These are phyloP conservation scores for Cicer arietinum DNA, from an alignment of 306 rosid genomes.

Conservation along the genomic window DNA sequence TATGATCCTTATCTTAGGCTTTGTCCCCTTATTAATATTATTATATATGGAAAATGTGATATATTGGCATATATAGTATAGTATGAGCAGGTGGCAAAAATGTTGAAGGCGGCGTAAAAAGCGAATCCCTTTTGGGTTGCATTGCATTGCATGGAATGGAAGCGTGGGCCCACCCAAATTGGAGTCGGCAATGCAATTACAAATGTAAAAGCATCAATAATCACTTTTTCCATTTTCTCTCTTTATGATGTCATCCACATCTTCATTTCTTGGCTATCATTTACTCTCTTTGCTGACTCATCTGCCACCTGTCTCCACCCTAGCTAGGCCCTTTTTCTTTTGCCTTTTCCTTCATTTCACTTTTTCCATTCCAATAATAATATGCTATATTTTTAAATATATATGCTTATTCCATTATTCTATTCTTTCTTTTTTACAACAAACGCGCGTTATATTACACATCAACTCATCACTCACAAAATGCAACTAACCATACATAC, in stretches of 20 bases:
- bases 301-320: conserved; percentile 65
- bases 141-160: not conserved
- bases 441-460: no score
- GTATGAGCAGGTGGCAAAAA: not conserved
- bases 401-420: not conserved
- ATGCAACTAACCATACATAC: no score
- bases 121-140: not conserved
- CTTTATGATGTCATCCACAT: conserved; percentile 38
- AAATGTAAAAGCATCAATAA: not conserved
- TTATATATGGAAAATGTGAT: not conserved
- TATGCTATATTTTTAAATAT: not conserved
- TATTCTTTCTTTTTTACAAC: no score
- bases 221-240: conserved; percentile 2
- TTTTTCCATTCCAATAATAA: conserved; percentile 9
- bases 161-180: conserved; percentile 19
- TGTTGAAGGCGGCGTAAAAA: conserved; percentile 26
- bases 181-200: conserved; percentile 17
- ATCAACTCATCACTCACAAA: no score
- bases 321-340: conserved; percentile 1
- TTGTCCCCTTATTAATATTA: not conserved
- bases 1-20: not conserved
- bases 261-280: conserved; percentile 41
- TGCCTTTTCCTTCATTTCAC: not conserved
- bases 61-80: not conserved
- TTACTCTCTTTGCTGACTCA: conserved; percentile 44